Percentiles rank a stretch among this genome's conserved stretches.
phyloP scores from a whole-genome alignment of 768 basidiomycete genomes.

The Mycena belliarum region DNA sequence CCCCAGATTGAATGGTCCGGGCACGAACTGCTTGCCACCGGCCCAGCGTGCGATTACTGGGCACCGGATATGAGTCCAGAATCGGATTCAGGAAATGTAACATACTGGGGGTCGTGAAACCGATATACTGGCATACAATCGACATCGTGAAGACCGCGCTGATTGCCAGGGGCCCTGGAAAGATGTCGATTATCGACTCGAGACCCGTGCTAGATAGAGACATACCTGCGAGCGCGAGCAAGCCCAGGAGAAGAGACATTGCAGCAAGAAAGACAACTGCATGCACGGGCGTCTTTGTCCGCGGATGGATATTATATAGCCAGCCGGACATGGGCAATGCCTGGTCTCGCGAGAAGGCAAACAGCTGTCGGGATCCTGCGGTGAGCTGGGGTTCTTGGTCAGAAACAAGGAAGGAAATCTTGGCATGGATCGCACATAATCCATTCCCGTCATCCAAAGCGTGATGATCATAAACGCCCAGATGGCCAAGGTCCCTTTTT shows the following conservation, averaged over 20 bases:
- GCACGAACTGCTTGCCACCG: slow-evolving; percentile 49
- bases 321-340: slow-evolving; percentile 63
- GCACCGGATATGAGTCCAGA: too few relatives aligned
- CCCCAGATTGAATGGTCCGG: slow-evolving; percentile 60
- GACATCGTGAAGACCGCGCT: slow-evolving; percentile 58
- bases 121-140: slow-evolving; percentile 46
- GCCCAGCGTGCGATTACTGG: slow-evolving; percentile 51
- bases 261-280: slow-evolving; percentile 54
- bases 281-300: slow-evolving; percentile 56
- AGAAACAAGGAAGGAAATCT: neutral
- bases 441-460: slow-evolving; percentile 27
- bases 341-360: slow-evolving; percentile 70
- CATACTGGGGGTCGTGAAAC: slow-evolving; percentile 60
- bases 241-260: slow-evolving; percentile 50
- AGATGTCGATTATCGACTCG: too few relatives aligned
- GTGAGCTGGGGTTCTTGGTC: slow-evolving; percentile 34
- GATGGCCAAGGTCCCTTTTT: slow-evolving; percentile 36
- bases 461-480: slow-evolving; percentile 35
- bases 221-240: too few relatives aligned
- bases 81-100: too few relatives aligned
- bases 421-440: slow-evolving; percentile 25
- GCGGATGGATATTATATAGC: slow-evolving; percentile 58
- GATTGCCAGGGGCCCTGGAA: slow-evolving; percentile 55
- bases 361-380: slow-evolving; percentile 59
- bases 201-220: too few relatives aligned